A percentile compares a stretch with the other conserved stretches of the same genome.
Conservation (phyloP, 192 early-diverging fungal genomes). For the Podila horticola region DNA sequence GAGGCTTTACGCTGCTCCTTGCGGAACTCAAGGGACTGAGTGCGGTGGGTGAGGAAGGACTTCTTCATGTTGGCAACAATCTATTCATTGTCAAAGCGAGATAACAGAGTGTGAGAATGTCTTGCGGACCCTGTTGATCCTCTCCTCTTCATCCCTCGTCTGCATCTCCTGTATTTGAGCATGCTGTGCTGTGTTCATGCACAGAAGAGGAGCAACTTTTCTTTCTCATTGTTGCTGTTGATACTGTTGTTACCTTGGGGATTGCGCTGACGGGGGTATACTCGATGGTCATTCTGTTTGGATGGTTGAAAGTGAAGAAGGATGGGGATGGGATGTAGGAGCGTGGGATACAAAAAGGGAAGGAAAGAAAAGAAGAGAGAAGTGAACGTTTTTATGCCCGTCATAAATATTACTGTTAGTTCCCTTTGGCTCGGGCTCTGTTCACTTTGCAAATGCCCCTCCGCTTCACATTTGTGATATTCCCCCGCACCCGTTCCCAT, state of each 20-base stretch:
- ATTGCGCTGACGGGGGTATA: conserved; percentile 31
- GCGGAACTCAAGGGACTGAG: conserved; percentile 59
- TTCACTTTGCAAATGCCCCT: too few species aligned
- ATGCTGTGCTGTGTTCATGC: not conserved
- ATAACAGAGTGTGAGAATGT: not conserved
- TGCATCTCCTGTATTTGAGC: not conserved
- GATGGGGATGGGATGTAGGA: not conserved
- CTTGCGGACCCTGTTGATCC: too few species aligned
- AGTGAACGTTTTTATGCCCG: too few species aligned
- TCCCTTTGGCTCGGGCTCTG: too few species aligned
- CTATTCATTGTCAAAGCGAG: not conserved
- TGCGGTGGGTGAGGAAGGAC: conserved; percentile 30
- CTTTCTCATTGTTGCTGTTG: not conserved
- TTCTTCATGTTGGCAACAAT: conserved; percentile 26
- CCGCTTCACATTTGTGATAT: too few species aligned
- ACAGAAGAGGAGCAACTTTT: too few species aligned
- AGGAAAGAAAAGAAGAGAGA: not conserved
- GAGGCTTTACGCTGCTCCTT: conserved; percentile 61
- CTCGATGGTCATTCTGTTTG: conserved; percentile 13
- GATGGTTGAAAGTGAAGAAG: not conserved
- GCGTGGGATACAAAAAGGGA: not conserved
- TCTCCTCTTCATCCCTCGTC: too few species aligned
- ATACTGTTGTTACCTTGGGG: conserved; percentile 23
- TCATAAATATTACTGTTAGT: too few species aligned
- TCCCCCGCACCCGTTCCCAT: too few species aligned